Conservation (phyloP, 2,329 filamentous ascomycete genomes). For the Tolypocladium amazonense region DNA sequence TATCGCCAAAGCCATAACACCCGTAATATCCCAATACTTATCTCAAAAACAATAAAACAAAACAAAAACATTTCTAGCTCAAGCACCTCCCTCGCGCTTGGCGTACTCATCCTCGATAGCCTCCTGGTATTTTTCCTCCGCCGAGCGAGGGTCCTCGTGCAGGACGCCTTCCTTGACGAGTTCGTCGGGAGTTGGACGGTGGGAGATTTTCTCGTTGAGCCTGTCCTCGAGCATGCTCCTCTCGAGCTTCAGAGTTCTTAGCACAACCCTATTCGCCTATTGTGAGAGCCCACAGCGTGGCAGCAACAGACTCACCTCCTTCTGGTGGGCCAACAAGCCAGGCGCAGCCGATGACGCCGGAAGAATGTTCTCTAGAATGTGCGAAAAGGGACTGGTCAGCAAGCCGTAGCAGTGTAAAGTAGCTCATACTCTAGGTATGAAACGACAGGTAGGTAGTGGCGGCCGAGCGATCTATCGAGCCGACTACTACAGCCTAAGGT, state of each 20-base stretch:
- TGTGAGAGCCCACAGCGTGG: not conserved
- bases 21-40: not conserved
- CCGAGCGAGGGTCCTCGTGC: slow-evolving; percentile 52
- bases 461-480: not conserved
- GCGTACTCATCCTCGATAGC: slow-evolving; percentile 55
- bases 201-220: slow-evolving; percentile 76
- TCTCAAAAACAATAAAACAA: not conserved
- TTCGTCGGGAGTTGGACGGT: slow-evolving; percentile 65
- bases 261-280: not conserved
- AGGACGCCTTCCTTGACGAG: slow-evolving; percentile 74
- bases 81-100: slow-evolving; percentile 52
- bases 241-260: slow-evolving; percentile 42
- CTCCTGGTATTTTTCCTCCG: slow-evolving; percentile 46
- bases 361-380: slow-evolving; percentile 66
- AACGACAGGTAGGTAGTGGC: not conserved
- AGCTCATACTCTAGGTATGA: not conserved
- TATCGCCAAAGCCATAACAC: not conserved
- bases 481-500: not conserved
- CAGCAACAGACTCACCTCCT: slow-evolving; percentile 39
- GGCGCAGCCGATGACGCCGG: slow-evolving; percentile 70
- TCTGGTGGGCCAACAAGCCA: slow-evolving; percentile 67
- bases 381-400: not conserved
- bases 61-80: slow-evolving; percentile 8
- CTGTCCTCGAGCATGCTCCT: slow-evolving; percentile 81
- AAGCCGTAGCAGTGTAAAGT: not conserved